Evolutionary conservation across 2,329 filamentous ascomycete species (phyloP), one percentile per base, ranked within the genome.

Genomic region (Scytalidium sp.): DNA sequence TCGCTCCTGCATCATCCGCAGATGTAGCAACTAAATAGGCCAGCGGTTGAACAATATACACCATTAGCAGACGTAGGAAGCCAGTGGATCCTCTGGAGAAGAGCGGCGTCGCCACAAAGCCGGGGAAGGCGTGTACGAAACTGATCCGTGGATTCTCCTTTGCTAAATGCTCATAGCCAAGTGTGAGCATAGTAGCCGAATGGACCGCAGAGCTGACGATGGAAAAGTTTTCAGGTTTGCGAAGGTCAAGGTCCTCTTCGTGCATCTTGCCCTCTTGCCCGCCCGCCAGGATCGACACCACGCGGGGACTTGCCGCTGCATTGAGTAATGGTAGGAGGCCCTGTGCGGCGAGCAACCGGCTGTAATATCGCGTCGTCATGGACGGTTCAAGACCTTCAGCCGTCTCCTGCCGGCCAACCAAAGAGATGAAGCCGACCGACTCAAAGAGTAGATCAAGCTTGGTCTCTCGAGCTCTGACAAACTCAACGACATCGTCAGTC

Each of bases 271-370:
- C 74, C 65, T 83, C 80, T 17, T 70, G 68, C n/a, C 75, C 74
- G 4, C 69, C 79, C 0, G 70, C 74, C 0, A 78, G 62, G 13
- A 83, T 74, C 15, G 66, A 74, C 22, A 83, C 71, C n/a, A 83
- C 77, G 9, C 79, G 74, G 0, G 75, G 71, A 17, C 22, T 21
- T 10, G 79, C 65, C 1, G 63, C 52, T 0, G 66, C 52, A 1
- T 76, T 72, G 0, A 85, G 68, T 0, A 76, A 68, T 0, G 81
- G 81, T 15, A 85, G 73, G 0, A 86, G 72, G 46, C 81, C 79
- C 44, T 70, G 50, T 13, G 76, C 68, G 58, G 83, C 76, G 23
- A 76, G 76, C 46, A 77, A 70, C 15, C 81, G 80, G 1, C 75
- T 69, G 64, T 84, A 83, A 64, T 78, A 78, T 11, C 67, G 66